phyloP scores from a whole-genome alignment of 345 rosid species.

The Gossypium mustelinum region DNA sequence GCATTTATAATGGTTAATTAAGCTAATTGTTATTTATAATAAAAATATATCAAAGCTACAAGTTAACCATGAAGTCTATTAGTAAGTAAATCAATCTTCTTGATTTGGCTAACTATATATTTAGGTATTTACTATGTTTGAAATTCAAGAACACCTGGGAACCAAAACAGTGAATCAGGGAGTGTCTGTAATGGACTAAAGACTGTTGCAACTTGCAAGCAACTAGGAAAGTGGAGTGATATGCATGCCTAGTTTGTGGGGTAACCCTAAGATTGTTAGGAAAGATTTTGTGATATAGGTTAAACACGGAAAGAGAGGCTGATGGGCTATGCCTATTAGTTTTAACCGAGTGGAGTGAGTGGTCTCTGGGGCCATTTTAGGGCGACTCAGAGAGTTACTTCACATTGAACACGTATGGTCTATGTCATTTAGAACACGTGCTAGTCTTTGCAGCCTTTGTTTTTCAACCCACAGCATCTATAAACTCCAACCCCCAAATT shows the following conservation, averaged over 20 bases:
- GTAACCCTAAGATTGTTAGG: not conserved
- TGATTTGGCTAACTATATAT: no score
- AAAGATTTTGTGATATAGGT: not conserved
- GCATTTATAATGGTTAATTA: not conserved
- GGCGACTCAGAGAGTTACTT: no score
- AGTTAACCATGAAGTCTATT: no score
- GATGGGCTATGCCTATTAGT: not conserved
- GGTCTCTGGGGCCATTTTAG: not conserved
- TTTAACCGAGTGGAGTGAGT: not conserved
- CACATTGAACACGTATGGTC: not conserved
- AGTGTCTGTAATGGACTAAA: not conserved
- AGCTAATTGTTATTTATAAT: not conserved
- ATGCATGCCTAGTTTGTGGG: not conserved
- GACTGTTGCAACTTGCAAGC: not conserved
- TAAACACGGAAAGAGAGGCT: not conserved
- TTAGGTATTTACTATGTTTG: no score
- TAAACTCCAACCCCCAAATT: constrained; percentile 1
- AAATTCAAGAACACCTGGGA: no score
- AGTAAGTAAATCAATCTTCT: no score
- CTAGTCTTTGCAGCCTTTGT: no score
- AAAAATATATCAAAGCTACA: no score
- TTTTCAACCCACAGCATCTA: not conserved
- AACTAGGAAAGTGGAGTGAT: constrained; percentile 11
- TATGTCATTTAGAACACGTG: constrained; percentile 16
- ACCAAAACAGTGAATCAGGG: not conserved